phyloP scores from a whole-genome alignment of 495 filamentous ascomycete genomes.

The Tirmania nivea region DNA sequence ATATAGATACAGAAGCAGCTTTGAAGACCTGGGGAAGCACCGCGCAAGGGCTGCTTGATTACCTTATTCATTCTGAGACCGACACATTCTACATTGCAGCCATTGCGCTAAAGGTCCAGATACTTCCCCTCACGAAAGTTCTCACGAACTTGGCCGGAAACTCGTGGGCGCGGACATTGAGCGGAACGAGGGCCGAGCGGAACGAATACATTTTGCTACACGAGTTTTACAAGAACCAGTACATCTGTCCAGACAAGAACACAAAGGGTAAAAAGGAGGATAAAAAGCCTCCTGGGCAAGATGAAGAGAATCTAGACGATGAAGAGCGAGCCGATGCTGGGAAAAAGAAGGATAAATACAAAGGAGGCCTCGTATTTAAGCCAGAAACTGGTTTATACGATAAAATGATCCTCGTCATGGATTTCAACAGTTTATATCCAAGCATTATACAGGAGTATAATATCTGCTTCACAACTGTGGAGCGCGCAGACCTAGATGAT shows the following conservation, averaged over 20 bases:
- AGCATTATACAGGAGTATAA: slow-evolving; percentile 99
- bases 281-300: slow-evolving; percentile 29
- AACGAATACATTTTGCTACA: slow-evolving; percentile 99
- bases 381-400: slow-evolving; percentile 94
- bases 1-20: slow-evolving; percentile 68
- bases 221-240: slow-evolving; percentile 88
- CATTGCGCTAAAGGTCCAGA: slow-evolving; percentile 64
- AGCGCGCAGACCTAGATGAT: slow-evolving; percentile 49
- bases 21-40: slow-evolving; percentile 72
- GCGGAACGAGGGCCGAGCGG: slow-evolving; percentile 83
- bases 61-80: slow-evolving; percentile 72
- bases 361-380: slow-evolving; percentile 94
- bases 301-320: slow-evolving; percentile 40
- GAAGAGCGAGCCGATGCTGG: slow-evolving; percentile 47
- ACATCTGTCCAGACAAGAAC: slow-evolving; percentile 86
- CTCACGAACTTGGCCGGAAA: slow-evolving; percentile 94
- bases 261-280: slow-evolving; percentile 36
- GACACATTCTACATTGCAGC: slow-evolving; percentile 94
- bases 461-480: slow-evolving; percentile 96
- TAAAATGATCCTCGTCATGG: slow-evolving; percentile 94
- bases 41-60: slow-evolving; percentile 75
- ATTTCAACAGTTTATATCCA: slow-evolving; percentile 97
- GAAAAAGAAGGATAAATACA: slow-evolving; percentile 97
- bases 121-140: slow-evolving; percentile 82
- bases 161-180: slow-evolving; percentile 90